Evolutionary conservation across 1,284 basidiomycete species (phyloP).

Genomic region (Sparassis latifolia): DNA sequence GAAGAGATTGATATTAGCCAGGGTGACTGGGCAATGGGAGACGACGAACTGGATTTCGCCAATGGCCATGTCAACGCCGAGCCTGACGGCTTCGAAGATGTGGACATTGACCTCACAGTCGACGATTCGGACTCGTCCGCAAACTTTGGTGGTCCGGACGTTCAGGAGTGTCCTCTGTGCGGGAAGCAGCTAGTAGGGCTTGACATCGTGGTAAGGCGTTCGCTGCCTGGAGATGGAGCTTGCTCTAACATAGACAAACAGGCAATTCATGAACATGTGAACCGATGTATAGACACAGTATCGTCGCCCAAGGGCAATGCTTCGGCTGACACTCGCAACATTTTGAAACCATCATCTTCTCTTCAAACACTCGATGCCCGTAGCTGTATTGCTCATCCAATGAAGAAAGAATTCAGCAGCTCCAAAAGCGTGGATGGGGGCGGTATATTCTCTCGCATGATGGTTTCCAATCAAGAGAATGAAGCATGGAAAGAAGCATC

Average conservation of each 20-base stretch:
- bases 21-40: conserved; percentile 52
- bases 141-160: conserved; percentile 12
- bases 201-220: conserved; percentile 25
- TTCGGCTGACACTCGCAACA: background rate
- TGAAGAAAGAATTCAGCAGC: background rate
- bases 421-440: background rate
- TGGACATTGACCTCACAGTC: conserved; percentile 20
- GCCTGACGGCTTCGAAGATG: conserved; percentile 17
- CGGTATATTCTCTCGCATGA: conserved; percentile 70
- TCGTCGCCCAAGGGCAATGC: too few species aligned
- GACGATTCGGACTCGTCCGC: conserved; percentile 9
- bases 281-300: too few species aligned
- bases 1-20: background rate
- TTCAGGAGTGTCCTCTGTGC: conserved; percentile 36
- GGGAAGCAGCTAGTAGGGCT: conserved; percentile 20
- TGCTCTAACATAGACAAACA: conserved; percentile 13
- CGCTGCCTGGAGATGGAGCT: too few species aligned
- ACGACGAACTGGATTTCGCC: conserved; percentile 45
- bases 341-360: conserved; percentile 7
- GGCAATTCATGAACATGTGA: conserved; percentile 44
- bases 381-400: conserved; percentile 2
- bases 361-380: conserved; percentile 7
- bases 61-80: conserved; percentile 22
- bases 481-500: conserved; percentile 82
- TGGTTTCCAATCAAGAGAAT: conserved; percentile 76